phyloP scores from a whole-genome alignment of 768 basidiomycete genomes.

The Rhodosporidiobolus sp. region DNA sequence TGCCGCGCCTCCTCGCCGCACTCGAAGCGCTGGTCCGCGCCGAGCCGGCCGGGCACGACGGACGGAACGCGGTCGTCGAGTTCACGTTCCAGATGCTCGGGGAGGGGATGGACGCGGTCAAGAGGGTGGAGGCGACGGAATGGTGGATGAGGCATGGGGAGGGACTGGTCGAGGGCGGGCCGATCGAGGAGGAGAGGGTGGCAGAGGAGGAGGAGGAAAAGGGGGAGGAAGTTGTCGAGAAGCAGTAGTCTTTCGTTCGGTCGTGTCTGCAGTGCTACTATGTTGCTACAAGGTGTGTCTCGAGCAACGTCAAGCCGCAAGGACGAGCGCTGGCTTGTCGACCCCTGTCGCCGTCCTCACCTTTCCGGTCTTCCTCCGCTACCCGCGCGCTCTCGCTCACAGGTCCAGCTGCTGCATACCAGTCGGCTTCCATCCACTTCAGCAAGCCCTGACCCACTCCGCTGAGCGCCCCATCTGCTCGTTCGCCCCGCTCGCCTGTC shows the following conservation, averaged over 20 bases:
- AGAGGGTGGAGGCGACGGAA: slow-evolving; percentile 32
- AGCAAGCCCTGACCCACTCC: no score
- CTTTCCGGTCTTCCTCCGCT: no score
- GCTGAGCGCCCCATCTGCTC: no score
- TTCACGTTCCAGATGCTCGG: slow-evolving; percentile 32
- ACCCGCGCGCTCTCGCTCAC: no score
- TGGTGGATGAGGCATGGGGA: slow-evolving; percentile 37
- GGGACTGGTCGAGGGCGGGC: background rate
- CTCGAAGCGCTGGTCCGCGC: slow-evolving; percentile 18
- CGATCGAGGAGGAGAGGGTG: background rate
- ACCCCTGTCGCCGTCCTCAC: no score
- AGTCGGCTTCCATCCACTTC: no score
- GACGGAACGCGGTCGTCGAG: slow-evolving; percentile 30
- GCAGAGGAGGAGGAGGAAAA: background rate
- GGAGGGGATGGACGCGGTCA: slow-evolving; percentile 37
- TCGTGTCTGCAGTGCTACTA: no score
- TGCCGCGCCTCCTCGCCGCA: slow-evolving; percentile 13
- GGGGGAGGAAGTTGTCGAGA: background rate
- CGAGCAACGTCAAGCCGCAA: no score
- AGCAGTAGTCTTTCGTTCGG: background rate
- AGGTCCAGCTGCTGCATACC: no score
- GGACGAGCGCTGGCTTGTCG: no score
- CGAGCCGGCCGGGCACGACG: slow-evolving; percentile 18
- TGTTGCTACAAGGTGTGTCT: no score
- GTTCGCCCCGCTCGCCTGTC: no score